Evolutionary conservation across 768 basidiomycete species (phyloP), one percentile per base, ranked within the genome.

Genomic region (Leccinum incarnatum): DNA sequence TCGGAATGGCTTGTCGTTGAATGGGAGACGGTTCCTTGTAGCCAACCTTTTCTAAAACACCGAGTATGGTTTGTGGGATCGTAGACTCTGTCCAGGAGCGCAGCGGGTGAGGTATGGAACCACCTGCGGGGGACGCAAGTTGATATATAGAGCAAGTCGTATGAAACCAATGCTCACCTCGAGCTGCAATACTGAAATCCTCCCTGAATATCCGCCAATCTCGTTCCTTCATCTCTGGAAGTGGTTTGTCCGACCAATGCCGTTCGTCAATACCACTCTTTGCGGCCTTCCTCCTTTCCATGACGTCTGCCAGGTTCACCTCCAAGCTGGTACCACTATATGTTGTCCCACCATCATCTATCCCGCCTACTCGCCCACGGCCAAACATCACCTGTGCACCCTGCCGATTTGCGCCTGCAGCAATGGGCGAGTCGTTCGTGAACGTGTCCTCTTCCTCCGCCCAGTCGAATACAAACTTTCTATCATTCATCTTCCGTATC

Each of bases 391-490:
- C 84, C 66, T 91, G 89, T 3, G 91, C 90, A 17, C 89, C 89
- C 70, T 92, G 91, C 27, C 89, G 80, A 55, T 86, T 85, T 54
- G 81, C 81, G 2, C 88, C 89, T 5, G 83, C 81, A 6, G 86
- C 86, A 14, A 83, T 78, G n/a, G 88, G 87, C 15, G 89, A 84
- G 68, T 91, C 91, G 30, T 82, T 85, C 8, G 84, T 78, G 67
- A 91, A 88, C 14, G 97, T 99, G 72, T 99, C 97, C 67, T 99
- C 97, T 72, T 89, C 90, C 51, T 87, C 87, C 69, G 96, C 95
- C 97, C 97, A 99, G 72, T 98, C 97, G 69, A 99, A 99, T n/a
- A 96, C 92, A 70, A 98, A 94, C 75, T 96, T 96, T 74, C 93
- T 87, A 73, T 95, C 94, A 69, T 91, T 93, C 84, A 91, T 93